Percentiles rank a stretch among this genome's conserved stretches.
Conservation (phyloP, 2,329 filamentous ascomycete species). For the Nectriaceae sp. region DNA sequence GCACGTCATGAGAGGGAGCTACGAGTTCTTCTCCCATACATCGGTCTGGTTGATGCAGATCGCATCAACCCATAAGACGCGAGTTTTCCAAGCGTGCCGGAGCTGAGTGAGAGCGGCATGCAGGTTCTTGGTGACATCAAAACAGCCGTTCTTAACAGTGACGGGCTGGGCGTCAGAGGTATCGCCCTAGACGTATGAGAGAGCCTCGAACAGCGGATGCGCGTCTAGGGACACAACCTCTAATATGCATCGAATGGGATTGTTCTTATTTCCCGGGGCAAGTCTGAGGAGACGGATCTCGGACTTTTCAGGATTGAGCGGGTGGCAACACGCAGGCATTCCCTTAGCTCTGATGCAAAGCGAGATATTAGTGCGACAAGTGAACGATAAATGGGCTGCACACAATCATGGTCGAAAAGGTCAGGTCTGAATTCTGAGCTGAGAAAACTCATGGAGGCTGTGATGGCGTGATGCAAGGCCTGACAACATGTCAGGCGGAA, state of each 20-base stretch:
- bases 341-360: too few species aligned
- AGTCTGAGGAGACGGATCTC: not conserved
- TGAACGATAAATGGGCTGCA: too few species aligned
- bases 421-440: too few species aligned
- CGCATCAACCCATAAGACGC: too few species aligned
- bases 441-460: too few species aligned
- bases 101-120: not conserved
- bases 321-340: too few species aligned
- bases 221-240: not conserved
- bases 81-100: not conserved
- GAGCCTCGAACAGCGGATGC: not conserved
- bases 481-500: too few species aligned
- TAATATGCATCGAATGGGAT: not conserved
- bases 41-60: too few species aligned
- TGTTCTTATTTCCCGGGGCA: not conserved
- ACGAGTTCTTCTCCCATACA: not conserved
- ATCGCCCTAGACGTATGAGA: not conserved
- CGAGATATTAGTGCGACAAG: too few species aligned
- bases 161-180: not conserved
- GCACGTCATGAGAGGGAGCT: not conserved
- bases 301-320: not conserved
- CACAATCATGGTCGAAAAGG: too few species aligned
- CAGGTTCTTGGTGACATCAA: not conserved
- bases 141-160: not conserved
- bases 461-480: too few species aligned